A percentile compares a stretch with the other conserved stretches of the same genome.
Evolutionary conservation across 1,284 basidiomycete genomes (phyloP).

Genomic region (Rhodotorula sp.): DNA sequence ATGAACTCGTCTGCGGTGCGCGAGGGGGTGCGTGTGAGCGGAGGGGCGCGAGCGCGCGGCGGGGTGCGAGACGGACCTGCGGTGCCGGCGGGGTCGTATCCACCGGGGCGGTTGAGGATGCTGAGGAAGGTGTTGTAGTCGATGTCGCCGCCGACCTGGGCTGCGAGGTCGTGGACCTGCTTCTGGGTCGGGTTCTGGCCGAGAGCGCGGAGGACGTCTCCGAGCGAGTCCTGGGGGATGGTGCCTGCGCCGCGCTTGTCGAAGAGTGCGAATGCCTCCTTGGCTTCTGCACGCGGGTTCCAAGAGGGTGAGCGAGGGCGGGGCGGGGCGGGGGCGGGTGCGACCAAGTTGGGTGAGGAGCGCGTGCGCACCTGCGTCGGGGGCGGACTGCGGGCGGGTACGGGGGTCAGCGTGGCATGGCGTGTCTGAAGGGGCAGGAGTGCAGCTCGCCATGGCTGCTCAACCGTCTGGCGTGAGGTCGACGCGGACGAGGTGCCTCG

Average conservation of each 20-base stretch:
- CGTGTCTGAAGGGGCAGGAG: neutral
- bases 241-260: constrained; percentile 94
- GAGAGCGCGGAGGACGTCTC: constrained; percentile 90
- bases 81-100: constrained; percentile 93
- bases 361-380: constrained; percentile 29
- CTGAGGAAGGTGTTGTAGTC: constrained; percentile 86
- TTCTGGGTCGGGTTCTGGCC: constrained; percentile 99
- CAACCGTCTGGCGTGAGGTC: no score
- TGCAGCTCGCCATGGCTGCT: constrained; percentile 12
- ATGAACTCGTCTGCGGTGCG: constrained; percentile 84
- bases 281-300: constrained; percentile 26
- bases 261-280: constrained; percentile 62
- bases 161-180: constrained; percentile 82
- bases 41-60: neutral
- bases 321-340: neutral
- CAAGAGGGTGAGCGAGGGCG: neutral
- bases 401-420: neutral
- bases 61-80: constrained; percentile 61
- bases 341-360: constrained; percentile 18
- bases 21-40: neutral
- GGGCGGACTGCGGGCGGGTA: constrained; percentile 7
- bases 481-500: no score
- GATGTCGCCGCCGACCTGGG: constrained; percentile 52
- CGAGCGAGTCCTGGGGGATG: constrained; percentile 82
- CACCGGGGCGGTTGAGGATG: constrained; percentile 92